Base-by-base conservation (phyloP, 495 filamentous ascomycete species). In the Immersiella caudata region DNA sequence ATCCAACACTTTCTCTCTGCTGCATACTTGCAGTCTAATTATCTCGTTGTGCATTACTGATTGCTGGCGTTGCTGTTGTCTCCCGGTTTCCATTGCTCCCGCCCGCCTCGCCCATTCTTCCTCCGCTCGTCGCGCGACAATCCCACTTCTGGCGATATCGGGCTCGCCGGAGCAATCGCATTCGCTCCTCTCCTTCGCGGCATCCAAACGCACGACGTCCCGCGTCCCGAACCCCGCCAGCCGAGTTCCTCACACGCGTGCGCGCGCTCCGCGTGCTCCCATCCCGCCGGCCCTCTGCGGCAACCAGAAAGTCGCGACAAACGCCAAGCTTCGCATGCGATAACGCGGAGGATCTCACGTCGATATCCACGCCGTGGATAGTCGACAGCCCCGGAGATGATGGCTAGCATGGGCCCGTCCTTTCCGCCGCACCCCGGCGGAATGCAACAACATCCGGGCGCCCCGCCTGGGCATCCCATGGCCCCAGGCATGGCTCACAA, bases 401-500 rank as follows among this genome's bases (percentile, higher is more conserved):
- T 90, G 87, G 70, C 73, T 54, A 86, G 87, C 73, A 88, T 92
- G 82, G 83, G 84, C 73, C 88, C 89, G 76, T 80, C 84, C 64
- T 93, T 89, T 80, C 83, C 88, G 75, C 76, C 77, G 78, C 78
- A 88, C 85, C 81, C 91, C 89, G 82, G 87, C 84, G 87, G 83
- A 77, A 92, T 94, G 79, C 87, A 87, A 55, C 89, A 89, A 66
- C 90, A 93, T 74, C 85, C 85, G 36, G 89, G 88, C 70, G 83
- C 91, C 65, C 86, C 90, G 71, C 92, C 89, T 54, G 90, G 90
- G 55, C 93, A 95, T 76, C 90, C 84, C 77, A 76, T 79, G 75
- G 75, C 91, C 59, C 80, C 79, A 21, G 78, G 74, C 24, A 84
- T 84, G 81, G 78, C 79, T 52, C 82, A 83, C 67, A 83, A 93